These are phyloP conservation scores for Termitomyces sp. DNA, from an alignment of 768 basidiomycete genomes.

Conservation along the genomic window DNA sequence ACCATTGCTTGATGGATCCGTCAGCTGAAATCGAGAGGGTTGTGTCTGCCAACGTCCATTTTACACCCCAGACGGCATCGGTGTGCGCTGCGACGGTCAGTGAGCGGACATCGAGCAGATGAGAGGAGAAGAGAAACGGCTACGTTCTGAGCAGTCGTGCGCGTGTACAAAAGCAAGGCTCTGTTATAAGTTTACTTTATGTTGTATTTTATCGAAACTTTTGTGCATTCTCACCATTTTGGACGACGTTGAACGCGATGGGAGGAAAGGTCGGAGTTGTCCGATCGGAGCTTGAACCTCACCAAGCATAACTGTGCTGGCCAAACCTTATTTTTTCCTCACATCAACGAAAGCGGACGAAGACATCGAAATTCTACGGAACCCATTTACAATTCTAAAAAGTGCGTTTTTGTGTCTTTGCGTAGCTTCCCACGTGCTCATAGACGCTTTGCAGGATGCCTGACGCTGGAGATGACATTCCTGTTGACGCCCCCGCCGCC, in stretches of 20 bases:
- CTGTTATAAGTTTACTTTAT: slow-evolving; percentile 24
- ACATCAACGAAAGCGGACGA: slow-evolving; percentile 97
- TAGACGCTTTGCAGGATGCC: slow-evolving; percentile 59
- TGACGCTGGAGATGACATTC: slow-evolving; percentile 97
- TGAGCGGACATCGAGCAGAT: slow-evolving; percentile 25
- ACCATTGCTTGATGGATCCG: slow-evolving; percentile 79
- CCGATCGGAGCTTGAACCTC: slow-evolving; percentile 55
- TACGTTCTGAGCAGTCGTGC: slow-evolving; percentile 78
- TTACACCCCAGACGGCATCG: slow-evolving; percentile 76
- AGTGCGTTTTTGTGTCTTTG: slow-evolving; percentile 25
- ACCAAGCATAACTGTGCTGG: slow-evolving; percentile 22
- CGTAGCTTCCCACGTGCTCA: slow-evolving; percentile 6
- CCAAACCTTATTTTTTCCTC: slow-evolving; percentile 55
- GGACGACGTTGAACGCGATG: slow-evolving; percentile 16
- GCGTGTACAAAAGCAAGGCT: slow-evolving; percentile 74
- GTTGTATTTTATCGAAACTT: neutral
- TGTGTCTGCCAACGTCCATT: slow-evolving; percentile 65
- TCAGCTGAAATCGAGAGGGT: slow-evolving; percentile 71
- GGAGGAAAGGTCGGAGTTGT: slow-evolving; percentile 29
- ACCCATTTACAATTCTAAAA: too few species aligned
- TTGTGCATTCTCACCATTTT: slow-evolving; percentile 28
- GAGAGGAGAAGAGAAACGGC: slow-evolving; percentile 23
- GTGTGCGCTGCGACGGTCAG: slow-evolving; percentile 57
- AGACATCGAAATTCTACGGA: slow-evolving; percentile 57
- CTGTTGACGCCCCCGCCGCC: slow-evolving; percentile 70